phyloP scores from a whole-genome alignment of 2,329 filamentous ascomycete genomes.

The Zalaria obscura region DNA sequence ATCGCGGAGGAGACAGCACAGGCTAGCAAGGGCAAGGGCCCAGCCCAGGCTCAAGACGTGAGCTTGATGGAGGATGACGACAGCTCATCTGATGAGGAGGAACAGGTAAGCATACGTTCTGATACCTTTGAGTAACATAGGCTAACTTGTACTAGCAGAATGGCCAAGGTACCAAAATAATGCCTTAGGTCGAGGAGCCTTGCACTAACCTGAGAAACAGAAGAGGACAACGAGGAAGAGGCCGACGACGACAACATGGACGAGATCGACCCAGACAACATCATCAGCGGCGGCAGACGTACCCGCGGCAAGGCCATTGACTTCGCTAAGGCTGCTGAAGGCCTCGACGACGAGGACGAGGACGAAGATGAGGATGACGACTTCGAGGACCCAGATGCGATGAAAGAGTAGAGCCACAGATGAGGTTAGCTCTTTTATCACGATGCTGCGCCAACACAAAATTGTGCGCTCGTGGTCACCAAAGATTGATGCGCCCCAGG shows the following conservation, averaged over 20 bases:
- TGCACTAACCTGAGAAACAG: neutral
- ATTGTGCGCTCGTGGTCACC: too few species aligned
- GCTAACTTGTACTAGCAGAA: slow-evolving; percentile 1
- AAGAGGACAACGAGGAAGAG: slow-evolving; percentile 52
- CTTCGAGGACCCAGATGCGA: slow-evolving; percentile 51
- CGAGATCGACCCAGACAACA: slow-evolving; percentile 83
- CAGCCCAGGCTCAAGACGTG: slow-evolving; percentile 42
- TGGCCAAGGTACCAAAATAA: slow-evolving; percentile 2
- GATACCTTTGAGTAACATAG: slow-evolving; percentile 2
- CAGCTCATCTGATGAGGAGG: slow-evolving; percentile 49
- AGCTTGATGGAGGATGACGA: slow-evolving; percentile 64
- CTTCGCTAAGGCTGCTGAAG: slow-evolving; percentile 77
- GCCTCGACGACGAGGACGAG: slow-evolving; percentile 60
- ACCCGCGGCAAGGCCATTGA: slow-evolving; percentile 89
- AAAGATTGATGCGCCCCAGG: too few species aligned
- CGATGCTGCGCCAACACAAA: too few species aligned
- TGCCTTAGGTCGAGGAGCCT: slow-evolving; percentile 1
- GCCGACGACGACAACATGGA: slow-evolving; percentile 73
- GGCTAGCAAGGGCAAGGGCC: slow-evolving; percentile 84
- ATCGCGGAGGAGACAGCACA: slow-evolving; percentile 33
- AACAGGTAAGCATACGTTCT: slow-evolving; percentile 22
- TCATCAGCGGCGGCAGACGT: slow-evolving; percentile 63
- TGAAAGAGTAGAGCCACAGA: slow-evolving; percentile 38
- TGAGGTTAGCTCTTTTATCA: too few species aligned
- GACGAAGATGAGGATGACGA: slow-evolving; percentile 58